Percentiles rank a stretch among this genome's conserved stretches.
These are phyloP conservation scores for Hydnum rufescens DNA, from an alignment of 768 basidiomycete species.

Conservation along the genomic window DNA sequence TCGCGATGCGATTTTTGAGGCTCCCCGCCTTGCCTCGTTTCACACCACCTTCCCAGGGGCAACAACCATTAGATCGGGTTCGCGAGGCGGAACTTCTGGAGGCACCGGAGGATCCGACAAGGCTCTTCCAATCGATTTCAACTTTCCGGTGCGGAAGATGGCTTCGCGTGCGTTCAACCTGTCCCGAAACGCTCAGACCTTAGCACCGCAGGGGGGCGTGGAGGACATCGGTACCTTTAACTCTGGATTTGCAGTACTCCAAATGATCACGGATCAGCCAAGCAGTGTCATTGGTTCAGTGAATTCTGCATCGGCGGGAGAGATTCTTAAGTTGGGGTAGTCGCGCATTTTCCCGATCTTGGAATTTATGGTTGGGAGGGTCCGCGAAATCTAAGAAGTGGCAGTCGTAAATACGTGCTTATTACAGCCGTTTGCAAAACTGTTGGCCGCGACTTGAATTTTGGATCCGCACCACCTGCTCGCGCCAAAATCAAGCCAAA, in stretches of 20 bases:
- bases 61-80: conserved; percentile 33
- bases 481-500: no score
- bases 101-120: conserved; percentile 28
- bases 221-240: conserved; percentile 27
- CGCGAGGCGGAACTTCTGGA: conserved; percentile 45
- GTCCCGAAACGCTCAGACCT: conserved; percentile 2
- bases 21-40: conserved; percentile 28
- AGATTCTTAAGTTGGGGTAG: no score
- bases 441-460: background rate
- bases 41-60: conserved; percentile 38
- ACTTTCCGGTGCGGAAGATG: conserved; percentile 50
- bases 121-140: conserved; percentile 41
- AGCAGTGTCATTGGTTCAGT: conserved; percentile 40
- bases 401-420: no score
- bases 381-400: conserved; percentile 56
- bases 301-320: no score
- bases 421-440: no score
- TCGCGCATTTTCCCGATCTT: no score
- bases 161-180: conserved; percentile 55
- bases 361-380: conserved; percentile 25
- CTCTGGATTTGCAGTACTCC: conserved; percentile 51
- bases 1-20: conserved; percentile 41
- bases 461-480: no score
- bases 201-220: background rate
- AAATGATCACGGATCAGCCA: conserved; percentile 58